Percentiles rank a stretch among this genome's conserved stretches.
Conservation (phyloP, 2,329 filamentous ascomycete species). For the Neofusicoccum ribis region DNA sequence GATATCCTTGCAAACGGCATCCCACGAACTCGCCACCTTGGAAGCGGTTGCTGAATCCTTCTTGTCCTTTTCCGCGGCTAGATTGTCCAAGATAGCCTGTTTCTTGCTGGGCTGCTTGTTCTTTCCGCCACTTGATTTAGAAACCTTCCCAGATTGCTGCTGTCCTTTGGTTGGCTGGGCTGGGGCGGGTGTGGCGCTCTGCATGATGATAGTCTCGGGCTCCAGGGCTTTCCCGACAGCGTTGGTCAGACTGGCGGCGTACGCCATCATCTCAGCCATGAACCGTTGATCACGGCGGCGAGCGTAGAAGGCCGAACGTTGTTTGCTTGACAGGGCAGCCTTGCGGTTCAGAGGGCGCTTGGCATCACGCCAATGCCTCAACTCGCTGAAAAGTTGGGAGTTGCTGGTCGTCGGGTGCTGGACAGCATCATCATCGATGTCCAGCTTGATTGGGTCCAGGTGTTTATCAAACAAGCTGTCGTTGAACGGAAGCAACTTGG, state of each 20-base stretch:
- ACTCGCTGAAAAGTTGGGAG: constrained; percentile 48
- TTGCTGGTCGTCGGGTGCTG: constrained; percentile 27
- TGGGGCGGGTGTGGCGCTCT: constrained; percentile 7
- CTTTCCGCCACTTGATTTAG: neutral
- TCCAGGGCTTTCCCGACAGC: constrained; percentile 62
- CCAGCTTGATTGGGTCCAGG: constrained; percentile 45
- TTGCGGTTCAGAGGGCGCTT: constrained; percentile 53
- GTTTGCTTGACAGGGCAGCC: constrained; percentile 30
- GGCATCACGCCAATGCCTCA: constrained; percentile 64
- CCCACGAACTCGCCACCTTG: constrained; percentile 50
- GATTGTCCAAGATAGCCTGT: constrained; percentile 46
- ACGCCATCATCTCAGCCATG: constrained; percentile 67
- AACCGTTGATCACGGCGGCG: constrained; percentile 60
- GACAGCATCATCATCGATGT: constrained; percentile 34
- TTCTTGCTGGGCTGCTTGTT: constrained; percentile 28
- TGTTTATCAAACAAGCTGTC: constrained; percentile 51
- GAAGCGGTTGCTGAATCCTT: constrained; percentile 44
- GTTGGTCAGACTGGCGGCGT: constrained; percentile 70
- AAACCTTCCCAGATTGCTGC: neutral
- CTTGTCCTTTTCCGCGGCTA: constrained; percentile 43
- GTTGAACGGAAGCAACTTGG: constrained; percentile 47
- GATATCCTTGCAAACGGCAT: constrained; percentile 43
- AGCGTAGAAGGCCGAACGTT: constrained; percentile 39
- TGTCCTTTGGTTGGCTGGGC: neutral
- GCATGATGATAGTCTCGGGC: constrained; percentile 63